Evolutionary conservation across 164 flowering plant species (phyloP), one percentile per base, ranked within the genome.

Genomic region (Malania oleifera): DNA sequence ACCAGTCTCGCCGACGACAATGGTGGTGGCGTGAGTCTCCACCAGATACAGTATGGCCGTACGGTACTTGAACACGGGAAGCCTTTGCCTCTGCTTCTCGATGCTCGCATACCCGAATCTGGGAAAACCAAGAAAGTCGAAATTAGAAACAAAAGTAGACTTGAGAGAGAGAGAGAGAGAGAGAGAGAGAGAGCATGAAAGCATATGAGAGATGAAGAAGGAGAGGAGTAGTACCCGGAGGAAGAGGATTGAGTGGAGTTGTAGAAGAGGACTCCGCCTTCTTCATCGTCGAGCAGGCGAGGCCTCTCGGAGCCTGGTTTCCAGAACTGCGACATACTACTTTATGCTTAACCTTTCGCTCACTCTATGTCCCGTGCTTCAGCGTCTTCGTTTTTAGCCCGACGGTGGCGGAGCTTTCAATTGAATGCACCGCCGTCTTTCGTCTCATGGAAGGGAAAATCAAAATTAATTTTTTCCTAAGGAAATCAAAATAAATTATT

Each of bases 1-100:
- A 17, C 98, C 98, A 18, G 97, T 93, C 72, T 93, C 96, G 13
- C 99, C 99, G 45, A 93, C 97, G 24, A 93, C 49, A 29, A 93
- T 74, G 47, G 88, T 82, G 38, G 97, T 86, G 55, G 95, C 86
- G 46, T 81, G 96, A 59, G 75, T 83, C 78, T 93, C 99, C 5
- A 90, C 91, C 49, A 90, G 73, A 49, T 93, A 93, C 7, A 90
- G 86, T 69, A 93, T 88, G 6, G 85, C 73, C 13, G 76, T 77
- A 26, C 89, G 71, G 69, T 88, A 80, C 79, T 86, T 90, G 73
- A 63, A 81, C 0, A 93, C 95, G 0, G 97, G 99, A 23, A 93
- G 75, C 65, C 96, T 86, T 76, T 88, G 95, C 72, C 97, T 73
- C 76, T 84, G 96, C 73, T 74, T 82, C 71, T 89, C 93, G 24